Evolutionary conservation across 176 grass and related monocot genomes (phyloP), one percentile per base, ranked within the genome.

Genomic region (Avena eriantha): DNA sequence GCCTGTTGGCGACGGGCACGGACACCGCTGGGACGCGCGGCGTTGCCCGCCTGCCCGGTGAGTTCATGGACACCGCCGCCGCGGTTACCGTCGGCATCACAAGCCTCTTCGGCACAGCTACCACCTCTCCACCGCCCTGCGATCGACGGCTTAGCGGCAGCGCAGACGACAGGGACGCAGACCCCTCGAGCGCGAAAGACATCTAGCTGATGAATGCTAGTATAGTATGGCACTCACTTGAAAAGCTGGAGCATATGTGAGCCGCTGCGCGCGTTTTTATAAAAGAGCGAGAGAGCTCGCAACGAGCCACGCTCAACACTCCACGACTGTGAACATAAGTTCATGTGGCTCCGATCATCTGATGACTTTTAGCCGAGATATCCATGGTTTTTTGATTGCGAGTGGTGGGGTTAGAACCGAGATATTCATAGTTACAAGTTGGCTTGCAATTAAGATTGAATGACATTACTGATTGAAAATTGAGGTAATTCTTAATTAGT

Each of bases 181-280:
- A 61, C 2, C 68, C 55, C 56, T 79, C 83, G n/a, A 78, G 33
- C 17, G 73, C 34, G 22, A 46, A 71, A 54, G 64, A 65, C 89
- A 90, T 90, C 55, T 17, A 31, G 22, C 22, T 26, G n/a, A 26
- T 63, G 23, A 22, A 63, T 63, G 22, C 22, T 19, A 57, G 6
- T 8, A 21, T 5, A 41, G 39, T 63, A 63, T 26, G 11, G 0
- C 13, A 24, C 8, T 21, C 58, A 61, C n/a, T 21, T n/a, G 53
- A 41, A 41, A 41, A 41, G 39, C 17, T 21, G 7, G 7, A 57
- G 6, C 23, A 10, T 59, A 59, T 59, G 57, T 59, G 57, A 59
- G 18, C 8, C 8, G 26, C 59, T 26, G 23, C 12, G 59, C 59
- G 59, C 59, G 59, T 63, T 61, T 61, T 61, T 61, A 24, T 61